Evolutionary conservation across 2,329 filamentous ascomycete species (phyloP).

Genomic region (Cytospora piceae): DNA sequence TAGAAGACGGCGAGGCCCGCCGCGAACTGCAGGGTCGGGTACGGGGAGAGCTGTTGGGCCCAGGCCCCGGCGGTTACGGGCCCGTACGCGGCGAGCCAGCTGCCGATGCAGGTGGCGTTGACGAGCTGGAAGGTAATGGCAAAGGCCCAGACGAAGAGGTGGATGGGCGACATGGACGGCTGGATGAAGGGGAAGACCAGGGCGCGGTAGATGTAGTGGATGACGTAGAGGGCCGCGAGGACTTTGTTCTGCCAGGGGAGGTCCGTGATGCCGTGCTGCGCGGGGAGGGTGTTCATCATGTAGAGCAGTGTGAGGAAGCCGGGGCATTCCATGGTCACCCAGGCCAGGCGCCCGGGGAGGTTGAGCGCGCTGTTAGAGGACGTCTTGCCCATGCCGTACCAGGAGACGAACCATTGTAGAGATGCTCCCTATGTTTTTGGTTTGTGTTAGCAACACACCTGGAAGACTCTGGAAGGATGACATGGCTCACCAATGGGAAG

Average conservation of each 20-base stretch:
- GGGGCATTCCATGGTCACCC: slow-evolving; percentile 85
- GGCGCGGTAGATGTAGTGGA: slow-evolving; percentile 92
- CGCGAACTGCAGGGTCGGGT: slow-evolving; percentile 50
- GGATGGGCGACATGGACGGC: slow-evolving; percentile 91
- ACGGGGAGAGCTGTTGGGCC: slow-evolving; percentile 44
- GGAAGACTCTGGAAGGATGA: slow-evolving; percentile 14
- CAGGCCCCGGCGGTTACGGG: slow-evolving; percentile 61
- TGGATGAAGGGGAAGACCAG: slow-evolving; percentile 80
- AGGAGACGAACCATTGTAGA: slow-evolving; percentile 75
- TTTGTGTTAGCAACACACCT: slow-evolving; percentile 13
- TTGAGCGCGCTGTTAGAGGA: slow-evolving; percentile 76
- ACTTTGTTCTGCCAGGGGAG: slow-evolving; percentile 80
- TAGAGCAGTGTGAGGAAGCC: slow-evolving; percentile 80
- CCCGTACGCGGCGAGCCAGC: slow-evolving; percentile 83
- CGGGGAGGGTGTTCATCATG: slow-evolving; percentile 71
- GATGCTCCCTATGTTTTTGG: slow-evolving; percentile 48
- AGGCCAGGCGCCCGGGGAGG: slow-evolving; percentile 84
- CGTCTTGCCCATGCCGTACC: slow-evolving; percentile 93
- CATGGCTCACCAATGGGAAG: slow-evolving; percentile 54
- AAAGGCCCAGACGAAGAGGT: slow-evolving; percentile 65
- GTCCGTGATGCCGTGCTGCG: slow-evolving; percentile 56
- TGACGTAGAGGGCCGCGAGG: slow-evolving; percentile 71
- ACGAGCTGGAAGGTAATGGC: slow-evolving; percentile 76
- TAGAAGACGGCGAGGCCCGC: slow-evolving; percentile 76
- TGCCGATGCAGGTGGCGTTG: slow-evolving; percentile 78